Evolutionary conservation across 108 stramenopile species (phyloP), one percentile per base, ranked within the genome.

Genomic region (Mediolabrus comicus): DNA sequence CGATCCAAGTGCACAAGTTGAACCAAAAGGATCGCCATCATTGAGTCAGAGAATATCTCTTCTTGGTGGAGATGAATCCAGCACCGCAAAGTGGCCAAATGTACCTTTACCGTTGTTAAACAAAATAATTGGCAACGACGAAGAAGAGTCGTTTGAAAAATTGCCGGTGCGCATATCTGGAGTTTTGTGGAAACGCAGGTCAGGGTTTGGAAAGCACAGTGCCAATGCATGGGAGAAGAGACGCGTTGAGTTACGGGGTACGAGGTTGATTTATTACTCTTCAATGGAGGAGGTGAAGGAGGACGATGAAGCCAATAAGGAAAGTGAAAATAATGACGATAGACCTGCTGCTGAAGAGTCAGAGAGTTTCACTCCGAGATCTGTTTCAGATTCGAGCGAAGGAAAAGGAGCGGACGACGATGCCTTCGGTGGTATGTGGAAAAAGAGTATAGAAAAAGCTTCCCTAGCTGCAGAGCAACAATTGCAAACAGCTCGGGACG

Each of bases 111-210:
- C 59, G 19, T 9, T 34, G 24, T 59, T 59, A 24, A 30, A 24
- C 34, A 59, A 32, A 32, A 49, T 49, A 22, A 8, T 8, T 49
- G 46, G 46, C 9, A 22, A 5, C 2, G 46, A 49, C 19, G 46
- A 49, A 49, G 22, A 49, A 0, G 46, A 49, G 19, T 49, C 46
- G 22, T 7, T 6, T 0, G 5, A 49, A 24, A 6, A 78, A 17
- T 65, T 70, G 26, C 65, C 67, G 14, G 38, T 64, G 17, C 9
- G 41, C 25, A 60, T 78, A 4, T 80, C 79, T 25, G 74, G 35
- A 31, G 46, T 75, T 3, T 36, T 75, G 41, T 80, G 79, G 79
- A 80, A 80, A 75, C 59, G 74, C 25, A 52, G 79, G 7, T 70
- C 68, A 10, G 79, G 73, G 8, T 46, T 78, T 2, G 79, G 74